These are phyloP conservation scores for Kokia cookei DNA, from an alignment of 441 rosid genomes.

Conservation along the genomic window DNA sequence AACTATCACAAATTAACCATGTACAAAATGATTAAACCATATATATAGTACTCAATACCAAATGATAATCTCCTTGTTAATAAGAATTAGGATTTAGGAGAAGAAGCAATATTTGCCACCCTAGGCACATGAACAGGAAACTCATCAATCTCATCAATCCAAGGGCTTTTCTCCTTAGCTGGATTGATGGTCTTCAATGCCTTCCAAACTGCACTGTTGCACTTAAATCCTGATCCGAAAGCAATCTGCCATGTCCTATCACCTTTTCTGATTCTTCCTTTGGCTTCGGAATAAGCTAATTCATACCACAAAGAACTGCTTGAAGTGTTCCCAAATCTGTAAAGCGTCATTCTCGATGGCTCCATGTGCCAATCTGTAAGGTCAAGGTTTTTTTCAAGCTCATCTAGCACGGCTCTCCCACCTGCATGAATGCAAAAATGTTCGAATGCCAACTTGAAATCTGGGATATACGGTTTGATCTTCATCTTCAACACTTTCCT, in stretches of 20 bases:
- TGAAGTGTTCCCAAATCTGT: too few relatives aligned
- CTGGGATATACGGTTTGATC: slow-evolving; percentile 35
- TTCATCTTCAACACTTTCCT: slow-evolving; percentile 34
- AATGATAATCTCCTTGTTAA: too few relatives aligned
- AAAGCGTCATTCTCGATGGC: slow-evolving; percentile 12
- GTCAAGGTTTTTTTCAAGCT: slow-evolving; percentile 35
- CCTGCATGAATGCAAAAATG: slow-evolving; percentile 17
- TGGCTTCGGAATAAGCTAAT: slow-evolving; percentile 16
- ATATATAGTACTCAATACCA: too few relatives aligned
- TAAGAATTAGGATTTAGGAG: background rate
- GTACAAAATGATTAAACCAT: too few relatives aligned
- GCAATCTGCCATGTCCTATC: slow-evolving; percentile 42
- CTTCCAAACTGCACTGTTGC: slow-evolving; percentile 37
- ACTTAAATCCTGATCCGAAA: slow-evolving; percentile 42
- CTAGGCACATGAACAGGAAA: slow-evolving; percentile 57
- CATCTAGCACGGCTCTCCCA: slow-evolving; percentile 36
- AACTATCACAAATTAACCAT: too few relatives aligned
- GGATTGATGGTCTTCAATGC: slow-evolving; percentile 46
- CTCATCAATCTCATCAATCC: slow-evolving; percentile 48
- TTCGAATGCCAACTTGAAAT: slow-evolving; percentile 42
- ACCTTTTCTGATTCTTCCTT: slow-evolving; percentile 32
- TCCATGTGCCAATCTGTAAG: slow-evolving; percentile 41
- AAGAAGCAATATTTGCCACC: slow-evolving; percentile 27
- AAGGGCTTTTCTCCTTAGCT: slow-evolving; percentile 51
- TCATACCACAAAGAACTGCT: too few relatives aligned